Evolutionary conservation across 768 basidiomycete genomes (phyloP).

Genomic region (Amanita fuliginea): DNA sequence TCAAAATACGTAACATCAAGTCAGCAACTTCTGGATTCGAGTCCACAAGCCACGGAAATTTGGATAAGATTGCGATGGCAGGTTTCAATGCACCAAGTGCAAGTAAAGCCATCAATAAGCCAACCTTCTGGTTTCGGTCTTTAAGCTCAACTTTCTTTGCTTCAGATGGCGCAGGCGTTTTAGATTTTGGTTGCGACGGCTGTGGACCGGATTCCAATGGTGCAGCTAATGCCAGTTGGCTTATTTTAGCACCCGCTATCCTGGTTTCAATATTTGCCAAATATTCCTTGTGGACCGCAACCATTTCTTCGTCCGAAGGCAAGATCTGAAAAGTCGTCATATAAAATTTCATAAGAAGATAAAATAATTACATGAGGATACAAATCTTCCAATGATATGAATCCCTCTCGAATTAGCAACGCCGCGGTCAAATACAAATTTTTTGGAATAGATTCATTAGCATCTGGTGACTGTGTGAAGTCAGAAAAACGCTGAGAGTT

Average conservation of each 20-base stretch:
- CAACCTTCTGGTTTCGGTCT: conserved; percentile 68
- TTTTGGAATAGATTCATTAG: conserved; percentile 50
- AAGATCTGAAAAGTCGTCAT: conserved; percentile 9
- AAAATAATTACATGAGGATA: conserved; percentile 66
- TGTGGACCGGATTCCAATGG: conserved; percentile 51
- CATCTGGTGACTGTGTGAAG: conserved; percentile 37
- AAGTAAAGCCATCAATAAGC: conserved; percentile 70
- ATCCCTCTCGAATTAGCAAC: conserved; percentile 81
- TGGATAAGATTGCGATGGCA: conserved; percentile 66
- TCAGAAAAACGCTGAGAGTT: conserved; percentile 6
- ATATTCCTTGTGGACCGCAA: conserved; percentile 53
- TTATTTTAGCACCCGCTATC: conserved; percentile 58
- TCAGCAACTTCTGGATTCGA: conserved; percentile 79
- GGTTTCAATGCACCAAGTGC: conserved; percentile 77
- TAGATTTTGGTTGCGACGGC: conserved; percentile 25
- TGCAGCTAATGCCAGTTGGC: conserved; percentile 77
- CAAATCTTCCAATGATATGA: conserved; percentile 78
- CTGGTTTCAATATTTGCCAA: conserved; percentile 48
- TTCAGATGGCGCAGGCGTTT: conserved; percentile 28
- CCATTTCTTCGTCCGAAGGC: conserved; percentile 73
- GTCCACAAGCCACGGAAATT: conserved; percentile 79
- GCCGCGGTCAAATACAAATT: conserved; percentile 77
- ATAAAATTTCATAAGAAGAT: no score
- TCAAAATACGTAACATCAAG: conserved; percentile 67
- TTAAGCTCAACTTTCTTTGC: conserved; percentile 31